Base-by-base conservation (phyloP, 768 basidiomycete species). In the Trametes villosa region DNA sequence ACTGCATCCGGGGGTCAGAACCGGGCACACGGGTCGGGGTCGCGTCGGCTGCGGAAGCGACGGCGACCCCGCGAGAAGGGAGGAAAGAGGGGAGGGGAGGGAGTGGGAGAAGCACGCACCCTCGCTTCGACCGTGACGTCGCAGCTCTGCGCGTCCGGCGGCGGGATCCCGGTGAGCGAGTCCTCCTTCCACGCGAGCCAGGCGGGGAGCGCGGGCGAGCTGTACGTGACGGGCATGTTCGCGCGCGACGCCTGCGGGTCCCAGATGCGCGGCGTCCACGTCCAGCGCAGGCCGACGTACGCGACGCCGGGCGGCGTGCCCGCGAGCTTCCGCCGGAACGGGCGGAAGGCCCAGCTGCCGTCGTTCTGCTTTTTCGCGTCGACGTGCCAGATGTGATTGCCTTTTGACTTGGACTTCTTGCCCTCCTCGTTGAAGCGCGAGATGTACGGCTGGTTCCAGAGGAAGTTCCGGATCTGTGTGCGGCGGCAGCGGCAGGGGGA, bases 351-450 rank as follows among this genome's bases (percentile, higher is more conserved):
- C 94, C 94, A 98, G 64, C 83, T 78, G 41, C 88, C 85, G 48
- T 91, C 91, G 24, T 77, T 71, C 74, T n/a, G n/a, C n/a, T 92
- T 96, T 77, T 86, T 92, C n/a, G 94, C 96, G 68, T 98, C 94
- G 51, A 98, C 90, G 70, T 94, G 96, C 96, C 96, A 99, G 66
- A 98, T 97, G 69, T 98, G 96, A 76, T 99, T 99, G 47, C 96
- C 96, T 79, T 97, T 97, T 54, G 94, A 96, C 76, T 99, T 99
- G 24, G 96, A 92, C 77, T 99, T 99, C 76, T 98, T 98, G 34
- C 96, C 96, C 72, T 98, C 96, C 70, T 98, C 94, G 72, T 99
- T 99, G 80, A 96, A 98, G 30, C 96, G 91, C 29, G 94, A 88
- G 71, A 99, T 98, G 72, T 90, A 88, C 30, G 88, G 88, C 68